phyloP scores from a whole-genome alignment of 768 basidiomycete species.

The Lactarius evosmus region DNA sequence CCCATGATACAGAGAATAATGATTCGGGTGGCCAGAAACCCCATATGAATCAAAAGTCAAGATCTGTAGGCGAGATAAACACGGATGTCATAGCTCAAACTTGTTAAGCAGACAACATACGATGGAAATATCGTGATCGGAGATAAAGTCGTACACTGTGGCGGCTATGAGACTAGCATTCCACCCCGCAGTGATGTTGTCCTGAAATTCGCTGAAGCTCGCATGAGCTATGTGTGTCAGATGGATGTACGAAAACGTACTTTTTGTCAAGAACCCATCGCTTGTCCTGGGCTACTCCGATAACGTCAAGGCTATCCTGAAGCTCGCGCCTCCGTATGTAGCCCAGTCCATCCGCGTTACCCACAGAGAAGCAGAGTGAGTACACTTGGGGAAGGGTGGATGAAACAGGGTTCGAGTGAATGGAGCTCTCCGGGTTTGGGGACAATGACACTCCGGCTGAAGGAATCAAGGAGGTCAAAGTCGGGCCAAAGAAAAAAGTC shows the following conservation, averaged over 20 bases:
- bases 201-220: slow-evolving; percentile 59
- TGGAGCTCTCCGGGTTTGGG: not conserved
- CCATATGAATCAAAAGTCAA: slow-evolving; percentile 80
- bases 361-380: slow-evolving; percentile 73
- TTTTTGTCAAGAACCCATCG: slow-evolving; percentile 66
- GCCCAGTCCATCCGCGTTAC: slow-evolving; percentile 79
- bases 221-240: slow-evolving; percentile 19
- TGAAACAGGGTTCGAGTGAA: not conserved
- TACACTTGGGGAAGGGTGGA: slow-evolving; percentile 39
- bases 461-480: slow-evolving; percentile 53
- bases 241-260: slow-evolving; percentile 38
- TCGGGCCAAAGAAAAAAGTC: slow-evolving; percentile 91
- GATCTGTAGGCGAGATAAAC: slow-evolving; percentile 48
- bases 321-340: slow-evolving; percentile 56
- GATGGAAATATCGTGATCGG: slow-evolving; percentile 55
- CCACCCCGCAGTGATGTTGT: slow-evolving; percentile 71
- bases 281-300: slow-evolving; percentile 56
- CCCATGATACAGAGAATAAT: slow-evolving; percentile 64
- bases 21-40: slow-evolving; percentile 85
- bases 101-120: slow-evolving; percentile 41
- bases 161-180: slow-evolving; percentile 54
- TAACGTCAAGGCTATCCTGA: slow-evolving; percentile 54
- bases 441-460: not conserved
- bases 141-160: slow-evolving; percentile 56
- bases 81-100: slow-evolving; percentile 16